Evolutionary conservation across 2,329 filamentous ascomycete genomes (phyloP).

Genomic region (Claviceps paspali): DNA sequence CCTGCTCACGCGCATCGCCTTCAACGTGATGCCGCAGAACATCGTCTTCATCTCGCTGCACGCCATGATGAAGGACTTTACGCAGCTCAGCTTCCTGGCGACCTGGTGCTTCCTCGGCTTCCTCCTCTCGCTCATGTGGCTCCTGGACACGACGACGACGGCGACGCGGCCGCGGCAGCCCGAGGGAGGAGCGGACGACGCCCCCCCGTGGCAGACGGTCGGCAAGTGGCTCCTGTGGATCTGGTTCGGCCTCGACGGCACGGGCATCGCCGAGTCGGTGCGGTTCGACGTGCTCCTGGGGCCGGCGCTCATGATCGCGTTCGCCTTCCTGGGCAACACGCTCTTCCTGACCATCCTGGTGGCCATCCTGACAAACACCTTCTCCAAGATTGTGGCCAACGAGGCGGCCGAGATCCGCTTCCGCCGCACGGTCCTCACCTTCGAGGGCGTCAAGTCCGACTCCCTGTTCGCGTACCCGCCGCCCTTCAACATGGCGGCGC

Average conservation of each 20-base stretch:
- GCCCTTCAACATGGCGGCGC: conserved; percentile 53
- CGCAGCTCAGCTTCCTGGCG: conserved; percentile 48
- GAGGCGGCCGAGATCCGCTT: conserved; percentile 58
- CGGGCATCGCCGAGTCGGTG: conserved; percentile 32
- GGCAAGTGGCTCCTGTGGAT: conserved; percentile 69
- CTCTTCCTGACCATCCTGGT: conserved; percentile 61
- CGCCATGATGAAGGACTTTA: conserved; percentile 62
- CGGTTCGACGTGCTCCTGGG: conserved; percentile 54
- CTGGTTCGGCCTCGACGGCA: conserved; percentile 60
- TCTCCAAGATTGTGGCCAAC: conserved; percentile 53
- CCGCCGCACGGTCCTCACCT: conserved; percentile 54
- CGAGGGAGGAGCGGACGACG: no score
- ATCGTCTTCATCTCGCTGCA: conserved; percentile 60
- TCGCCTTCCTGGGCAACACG: conserved; percentile 61
- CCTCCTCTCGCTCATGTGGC: conserved; percentile 53
- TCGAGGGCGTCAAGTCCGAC: conserved; percentile 60
- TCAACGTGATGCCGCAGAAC: conserved; percentile 60
- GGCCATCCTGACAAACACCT: conserved; percentile 58
- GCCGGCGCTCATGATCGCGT: conserved; percentile 53
- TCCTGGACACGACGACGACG: conserved; percentile 25
- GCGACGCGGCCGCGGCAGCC: no score
- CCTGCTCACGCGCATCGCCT: conserved; percentile 54
- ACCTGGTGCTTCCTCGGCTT: conserved; percentile 59
- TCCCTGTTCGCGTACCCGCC: conserved; percentile 55
- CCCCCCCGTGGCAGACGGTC: conserved; percentile 33